phyloP scores from a whole-genome alignment of 2,329 filamentous ascomycete species.

The Paraphoma sp. region DNA sequence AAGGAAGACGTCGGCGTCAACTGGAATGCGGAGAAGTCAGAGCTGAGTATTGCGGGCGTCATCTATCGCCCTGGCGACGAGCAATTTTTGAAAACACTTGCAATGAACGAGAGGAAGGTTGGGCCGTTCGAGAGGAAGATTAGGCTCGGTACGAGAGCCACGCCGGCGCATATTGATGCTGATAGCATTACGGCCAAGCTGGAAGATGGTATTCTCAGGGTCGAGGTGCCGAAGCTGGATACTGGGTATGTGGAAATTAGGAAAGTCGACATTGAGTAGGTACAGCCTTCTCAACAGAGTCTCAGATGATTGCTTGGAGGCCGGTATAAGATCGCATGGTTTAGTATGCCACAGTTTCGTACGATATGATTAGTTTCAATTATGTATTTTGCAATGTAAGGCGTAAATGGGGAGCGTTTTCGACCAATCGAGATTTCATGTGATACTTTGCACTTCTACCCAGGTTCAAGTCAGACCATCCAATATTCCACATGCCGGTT shows the following conservation, averaged over 20 bases:
- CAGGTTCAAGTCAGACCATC: too few species aligned
- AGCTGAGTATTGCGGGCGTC: conserved; percentile 73
- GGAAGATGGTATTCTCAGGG: conserved; percentile 76
- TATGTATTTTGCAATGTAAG: too few species aligned
- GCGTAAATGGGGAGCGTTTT: too few species aligned
- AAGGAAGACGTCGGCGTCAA: conserved; percentile 80
- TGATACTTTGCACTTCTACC: too few species aligned
- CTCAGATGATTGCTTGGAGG: too few species aligned
- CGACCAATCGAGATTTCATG: too few species aligned
- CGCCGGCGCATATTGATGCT: conserved; percentile 69
- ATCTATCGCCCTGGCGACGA: conserved; percentile 74
- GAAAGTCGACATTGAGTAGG: conserved; percentile 59
- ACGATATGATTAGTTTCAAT: too few species aligned
- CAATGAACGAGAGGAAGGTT: conserved; percentile 71
- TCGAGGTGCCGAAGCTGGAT: conserved; percentile 75
- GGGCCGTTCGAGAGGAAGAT: conserved; percentile 78
- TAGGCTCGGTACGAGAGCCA: conserved; percentile 61
- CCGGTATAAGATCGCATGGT: too few species aligned
- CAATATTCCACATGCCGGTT: too few species aligned
- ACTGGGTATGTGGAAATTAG: conserved; percentile 66
- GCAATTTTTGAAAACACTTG: conserved; percentile 69
- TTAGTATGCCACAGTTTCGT: too few species aligned
- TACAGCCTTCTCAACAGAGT: too few species aligned
- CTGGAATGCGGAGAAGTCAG: conserved; percentile 73
- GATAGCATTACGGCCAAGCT: conserved; percentile 75